Evolutionary conservation across 495 filamentous ascomycete species (phyloP).

Genomic region (Podospora sp.): DNA sequence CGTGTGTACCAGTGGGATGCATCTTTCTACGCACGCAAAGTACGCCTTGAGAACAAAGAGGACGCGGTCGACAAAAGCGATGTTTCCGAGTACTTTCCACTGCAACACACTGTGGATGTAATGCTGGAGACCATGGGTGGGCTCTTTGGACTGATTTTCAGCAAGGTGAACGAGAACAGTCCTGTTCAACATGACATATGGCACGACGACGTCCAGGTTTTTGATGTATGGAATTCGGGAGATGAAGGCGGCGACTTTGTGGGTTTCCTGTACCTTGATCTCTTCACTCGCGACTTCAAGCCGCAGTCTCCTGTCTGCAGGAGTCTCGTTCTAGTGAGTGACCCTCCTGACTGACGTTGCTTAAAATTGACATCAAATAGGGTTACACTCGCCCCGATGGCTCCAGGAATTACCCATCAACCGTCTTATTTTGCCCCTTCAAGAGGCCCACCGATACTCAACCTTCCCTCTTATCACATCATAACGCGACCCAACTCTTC

Average conservation of each 20-base stretch:
- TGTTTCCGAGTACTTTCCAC: conserved; percentile 76
- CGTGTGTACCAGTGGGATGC: conserved; percentile 64
- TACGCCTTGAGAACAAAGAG: conserved; percentile 30
- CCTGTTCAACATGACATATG: conserved; percentile 42
- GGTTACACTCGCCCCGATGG: conserved; percentile 62
- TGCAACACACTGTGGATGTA: conserved; percentile 66
- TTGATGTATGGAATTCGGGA: conserved; percentile 69
- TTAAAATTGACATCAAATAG: conserved; percentile 30
- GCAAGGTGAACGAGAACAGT: conserved; percentile 65
- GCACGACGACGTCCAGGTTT: conserved; percentile 71
- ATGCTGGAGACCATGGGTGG: conserved; percentile 80
- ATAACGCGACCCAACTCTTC: conserved; percentile 72
- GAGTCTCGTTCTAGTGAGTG: conserved; percentile 51
- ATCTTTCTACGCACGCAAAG: conserved; percentile 65
- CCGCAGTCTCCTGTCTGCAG: conserved; percentile 61
- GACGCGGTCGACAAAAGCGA: conserved; percentile 58
- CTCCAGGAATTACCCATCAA: conserved; percentile 66
- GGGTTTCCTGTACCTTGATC: conserved; percentile 71
- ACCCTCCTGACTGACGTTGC: conserved; percentile 17
- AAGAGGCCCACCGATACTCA: conserved; percentile 70
- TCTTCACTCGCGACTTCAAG: conserved; percentile 68
- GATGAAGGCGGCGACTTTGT: conserved; percentile 68
- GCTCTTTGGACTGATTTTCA: conserved; percentile 72
- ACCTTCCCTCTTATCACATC: conserved; percentile 69
- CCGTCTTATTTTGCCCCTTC: conserved; percentile 73